Conservation (phyloP, 345 rosid species). For the Corchorus olitorius region DNA sequence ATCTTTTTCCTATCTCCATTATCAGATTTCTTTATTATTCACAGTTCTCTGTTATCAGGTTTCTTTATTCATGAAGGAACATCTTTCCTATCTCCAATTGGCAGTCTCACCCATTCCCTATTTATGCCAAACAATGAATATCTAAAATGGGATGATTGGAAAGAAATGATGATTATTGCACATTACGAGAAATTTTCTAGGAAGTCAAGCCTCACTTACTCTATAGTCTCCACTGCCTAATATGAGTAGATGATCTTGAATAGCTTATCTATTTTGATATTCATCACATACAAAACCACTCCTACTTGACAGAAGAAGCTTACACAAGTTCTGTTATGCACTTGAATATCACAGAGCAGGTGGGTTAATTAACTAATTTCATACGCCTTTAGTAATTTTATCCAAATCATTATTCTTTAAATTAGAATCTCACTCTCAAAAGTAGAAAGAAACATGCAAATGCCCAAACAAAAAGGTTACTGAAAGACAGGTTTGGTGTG, state of each 20-base stretch:
- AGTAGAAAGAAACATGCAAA: neutral
- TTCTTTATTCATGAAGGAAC: neutral
- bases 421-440: neutral
- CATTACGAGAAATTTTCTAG: neutral
- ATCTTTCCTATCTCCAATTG: neutral
- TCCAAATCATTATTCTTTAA: neutral
- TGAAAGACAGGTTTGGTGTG: neutral
- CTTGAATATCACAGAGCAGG: neutral
- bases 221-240: neutral
- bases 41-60: neutral
- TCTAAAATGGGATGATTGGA: neutral
- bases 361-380: neutral
- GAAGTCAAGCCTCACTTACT: neutral
- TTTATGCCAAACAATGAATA: neutral
- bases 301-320: neutral
- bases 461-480: neutral
- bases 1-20: too few species aligned
- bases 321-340: neutral
- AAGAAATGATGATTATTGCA: neutral
- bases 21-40: too few species aligned
- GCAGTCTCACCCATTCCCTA: neutral
- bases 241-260: neutral
- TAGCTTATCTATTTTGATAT: neutral
- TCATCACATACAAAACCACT: neutral
- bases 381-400: neutral